These are phyloP conservation scores for Galeopsis tetrahit DNA, from an alignment of 257 asterid species.

Conservation along the genomic window DNA sequence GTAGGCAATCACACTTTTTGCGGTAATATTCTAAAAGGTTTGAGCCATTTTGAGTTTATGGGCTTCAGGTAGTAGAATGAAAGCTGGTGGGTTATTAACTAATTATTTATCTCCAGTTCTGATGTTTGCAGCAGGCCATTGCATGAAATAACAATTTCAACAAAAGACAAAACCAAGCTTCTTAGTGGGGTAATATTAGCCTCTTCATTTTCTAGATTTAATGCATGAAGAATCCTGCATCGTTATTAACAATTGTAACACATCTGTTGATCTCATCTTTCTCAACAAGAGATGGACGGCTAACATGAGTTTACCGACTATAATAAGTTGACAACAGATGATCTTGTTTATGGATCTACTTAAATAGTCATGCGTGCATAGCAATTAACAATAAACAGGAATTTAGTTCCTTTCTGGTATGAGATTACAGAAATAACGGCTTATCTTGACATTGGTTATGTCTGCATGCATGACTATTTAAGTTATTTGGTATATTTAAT, in stretches of 20 bases:
- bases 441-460: too few species aligned
- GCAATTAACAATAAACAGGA: too few species aligned
- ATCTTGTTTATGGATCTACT: background rate
- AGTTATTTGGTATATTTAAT: too few species aligned
- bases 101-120: constrained; percentile 1
- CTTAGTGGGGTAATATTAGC: constrained; percentile 63
- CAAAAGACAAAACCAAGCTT: constrained; percentile 86
- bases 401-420: too few species aligned
- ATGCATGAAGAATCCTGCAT: background rate
- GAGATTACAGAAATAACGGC: too few species aligned
- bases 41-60: constrained; percentile 46
- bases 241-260: background rate
- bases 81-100: constrained; percentile 11
- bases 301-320: background rate
- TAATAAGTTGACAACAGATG: background rate
- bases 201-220: constrained; percentile 26
- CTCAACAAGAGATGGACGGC: constrained; percentile 4
- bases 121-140: constrained; percentile 59
- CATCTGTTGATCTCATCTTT: constrained; percentile 8
- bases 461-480: too few species aligned
- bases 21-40: constrained; percentile 76
- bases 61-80: constrained; percentile 14
- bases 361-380: background rate
- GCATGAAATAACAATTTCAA: constrained; percentile 83
- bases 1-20: constrained; percentile 57